Evolutionary conservation across 2,329 filamentous ascomycete species (phyloP), one percentile per base, ranked within the genome.

Genomic region (Fusarium ramigenum): DNA sequence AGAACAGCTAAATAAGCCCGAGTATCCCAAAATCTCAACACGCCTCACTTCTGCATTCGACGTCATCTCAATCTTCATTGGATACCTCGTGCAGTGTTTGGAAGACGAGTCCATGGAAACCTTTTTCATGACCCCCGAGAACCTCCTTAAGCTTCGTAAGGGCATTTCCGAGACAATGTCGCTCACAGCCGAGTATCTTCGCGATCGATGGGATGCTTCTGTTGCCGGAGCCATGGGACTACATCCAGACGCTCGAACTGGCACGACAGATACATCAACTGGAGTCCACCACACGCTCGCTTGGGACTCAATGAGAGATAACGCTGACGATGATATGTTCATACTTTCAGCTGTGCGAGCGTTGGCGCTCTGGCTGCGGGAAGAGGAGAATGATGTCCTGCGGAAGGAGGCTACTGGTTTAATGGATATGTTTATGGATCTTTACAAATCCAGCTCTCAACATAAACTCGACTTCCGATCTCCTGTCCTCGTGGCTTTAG

Each of bases 121-220:
- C 8, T 81, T 88, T 47, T 78, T 84, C 39, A 86, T 91, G 82
- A 80, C 87, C 2, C 87, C 90, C 0, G 89, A 91, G 62, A 85
- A 87, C 30, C 85, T 93, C 32, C 82, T 93, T 19, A 90, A 89
- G 74, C 81, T 93, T 10, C 86, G 90, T 43, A 88, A 86, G 56
- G 84, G 86, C 60, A 86, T 93, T 57, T 85, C 87, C 2, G 91
- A 93, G 76, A 90, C 91, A 7, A 85, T 93, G 77, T 89, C 89
- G 1, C 80, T 91, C 4, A 86, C 87, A 0, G 86, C 91, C 66
- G 91, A 93, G 80, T 91, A 90, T 78, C 84, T 93, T 4, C 87
- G 91, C 44, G 92, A 93, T 77, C 83, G 91, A n/a, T 93, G 90
- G 89, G 91, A 93, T 77, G 89, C 89, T 9, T 87, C 88, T 4